Evolutionary conservation across 306 rosid genomes (phyloP), one percentile per base, ranked within the genome.

Genomic region (Comarum palustre): DNA sequence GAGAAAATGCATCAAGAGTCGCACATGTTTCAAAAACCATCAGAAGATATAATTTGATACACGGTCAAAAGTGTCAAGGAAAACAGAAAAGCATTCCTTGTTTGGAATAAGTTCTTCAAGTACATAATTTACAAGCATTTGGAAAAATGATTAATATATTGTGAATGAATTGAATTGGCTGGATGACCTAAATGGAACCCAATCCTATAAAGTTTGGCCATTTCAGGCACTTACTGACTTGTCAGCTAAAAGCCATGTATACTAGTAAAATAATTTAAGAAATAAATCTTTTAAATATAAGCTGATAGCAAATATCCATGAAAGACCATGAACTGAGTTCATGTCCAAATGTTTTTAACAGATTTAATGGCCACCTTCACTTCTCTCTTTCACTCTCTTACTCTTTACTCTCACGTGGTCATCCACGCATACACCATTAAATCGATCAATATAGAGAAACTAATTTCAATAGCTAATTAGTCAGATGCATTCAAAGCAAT

Each of bases 1-100:
- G 73, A 68, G 32, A 72, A 64, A 69, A 47, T 1, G 58, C 20
- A 59, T 75, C 76, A 66, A 61, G 54, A 68, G 72, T 65, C 68
- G 71, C 73, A 52, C n/a, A 29, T 24, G 32, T 4, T 61, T 70
- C 8, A 36, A 20, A 13, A 48, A n/a, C 43, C 32, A 73, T 24
- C 25, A 58, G 24, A 69, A 39, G 20, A 68, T 64, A 42, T 48
- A 52, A 29, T 55, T 62, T 62, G 62, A 50, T 20, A 16, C 8
- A 54, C 45, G 17, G 31, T 75, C 66, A 50, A 67, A 41, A 58
- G 68, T 51, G 39, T 41, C 47, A 63, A 46, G 36, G 38, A 77
- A 71, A 19, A 36, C 38, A 77, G 51, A 52, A 75, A 61, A 67
- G 71, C 51, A 54, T 71, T 27, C 19, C 64, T 17, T 32, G n/a